These are phyloP conservation scores for Aquilaria yunnanensis DNA, from an alignment of 345 rosid genomes.

Conservation along the genomic window DNA sequence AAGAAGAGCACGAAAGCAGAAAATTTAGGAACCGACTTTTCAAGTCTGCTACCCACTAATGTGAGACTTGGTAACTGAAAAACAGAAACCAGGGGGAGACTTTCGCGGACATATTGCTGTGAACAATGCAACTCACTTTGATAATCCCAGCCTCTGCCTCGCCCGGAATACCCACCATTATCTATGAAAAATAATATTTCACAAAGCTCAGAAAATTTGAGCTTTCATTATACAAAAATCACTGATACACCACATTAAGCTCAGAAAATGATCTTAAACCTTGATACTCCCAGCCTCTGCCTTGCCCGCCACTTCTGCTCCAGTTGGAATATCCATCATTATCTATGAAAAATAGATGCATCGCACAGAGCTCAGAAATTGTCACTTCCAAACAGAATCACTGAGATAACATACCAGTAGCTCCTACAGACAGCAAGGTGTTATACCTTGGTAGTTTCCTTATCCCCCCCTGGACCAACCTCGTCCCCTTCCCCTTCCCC, in stretches of 20 bases:
- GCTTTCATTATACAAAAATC: too few species aligned
- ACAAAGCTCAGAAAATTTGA: too few species aligned
- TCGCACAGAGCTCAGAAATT: background rate
- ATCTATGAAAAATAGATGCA: slow-evolving; percentile 9
- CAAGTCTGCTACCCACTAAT: background rate
- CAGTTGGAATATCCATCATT: slow-evolving; percentile 26
- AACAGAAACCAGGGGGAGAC: background rate
- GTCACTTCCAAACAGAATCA: background rate
- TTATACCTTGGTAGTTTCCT: slow-evolving; percentile 32
- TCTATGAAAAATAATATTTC: slow-evolving; percentile 11
- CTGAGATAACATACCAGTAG: background rate
- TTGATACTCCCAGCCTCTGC: slow-evolving; percentile 45
- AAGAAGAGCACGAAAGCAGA: background rate
- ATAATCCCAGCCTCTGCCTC: slow-evolving; percentile 49
- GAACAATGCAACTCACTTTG: slow-evolving; percentile 26
- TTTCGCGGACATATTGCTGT: background rate
- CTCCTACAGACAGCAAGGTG: background rate
- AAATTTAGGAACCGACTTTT: background rate
- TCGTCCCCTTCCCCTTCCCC: slow-evolving; percentile 41
- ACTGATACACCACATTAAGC: too few species aligned
- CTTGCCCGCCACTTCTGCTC: slow-evolving; percentile 40
- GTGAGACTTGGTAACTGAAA: background rate
- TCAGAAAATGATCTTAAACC: slow-evolving; percentile 13
- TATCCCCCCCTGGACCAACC: slow-evolving; percentile 40
- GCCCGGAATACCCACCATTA: slow-evolving; percentile 28